phyloP scores from a whole-genome alignment of 768 basidiomycete genomes.

The Lactarius quietus region DNA sequence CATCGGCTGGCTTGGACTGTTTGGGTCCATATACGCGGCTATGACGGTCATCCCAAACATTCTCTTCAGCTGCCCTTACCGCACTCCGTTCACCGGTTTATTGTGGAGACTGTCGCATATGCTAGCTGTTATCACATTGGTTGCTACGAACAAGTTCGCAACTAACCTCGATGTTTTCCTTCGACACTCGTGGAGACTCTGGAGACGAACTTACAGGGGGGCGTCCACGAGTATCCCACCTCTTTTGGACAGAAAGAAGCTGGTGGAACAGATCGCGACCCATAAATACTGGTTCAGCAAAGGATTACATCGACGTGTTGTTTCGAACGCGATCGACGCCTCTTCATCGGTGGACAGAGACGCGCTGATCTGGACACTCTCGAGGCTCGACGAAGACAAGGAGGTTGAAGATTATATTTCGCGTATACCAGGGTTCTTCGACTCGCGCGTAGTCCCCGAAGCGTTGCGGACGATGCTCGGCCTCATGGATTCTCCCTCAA shows the following conservation, averaged over 20 bases:
- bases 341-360: constrained; percentile 1
- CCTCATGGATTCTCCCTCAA: background rate
- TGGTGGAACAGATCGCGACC: background rate
- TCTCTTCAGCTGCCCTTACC: constrained; percentile 6
- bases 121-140: background rate
- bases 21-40: background rate
- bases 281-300: background rate
- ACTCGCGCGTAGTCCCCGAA: constrained; percentile 5
- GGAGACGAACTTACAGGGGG: background rate
- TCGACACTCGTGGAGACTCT: background rate
- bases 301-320: constrained; percentile 1
- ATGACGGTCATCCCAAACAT: constrained; percentile 7
- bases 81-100: constrained; percentile 4
- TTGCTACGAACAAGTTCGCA: background rate
- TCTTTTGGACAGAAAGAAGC: background rate
- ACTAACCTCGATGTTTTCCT: background rate
- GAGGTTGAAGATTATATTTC: constrained; percentile 4
- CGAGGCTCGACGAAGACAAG: constrained; percentile 3
- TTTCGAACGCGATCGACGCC: background rate
- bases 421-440: constrained; percentile 10
- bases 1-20: background rate
- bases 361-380: constrained; percentile 9
- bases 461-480: background rate
- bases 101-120: background rate
- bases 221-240: background rate